phyloP scores from a whole-genome alignment of 2,329 filamentous ascomycete genomes.

The Clonostachys solani region DNA sequence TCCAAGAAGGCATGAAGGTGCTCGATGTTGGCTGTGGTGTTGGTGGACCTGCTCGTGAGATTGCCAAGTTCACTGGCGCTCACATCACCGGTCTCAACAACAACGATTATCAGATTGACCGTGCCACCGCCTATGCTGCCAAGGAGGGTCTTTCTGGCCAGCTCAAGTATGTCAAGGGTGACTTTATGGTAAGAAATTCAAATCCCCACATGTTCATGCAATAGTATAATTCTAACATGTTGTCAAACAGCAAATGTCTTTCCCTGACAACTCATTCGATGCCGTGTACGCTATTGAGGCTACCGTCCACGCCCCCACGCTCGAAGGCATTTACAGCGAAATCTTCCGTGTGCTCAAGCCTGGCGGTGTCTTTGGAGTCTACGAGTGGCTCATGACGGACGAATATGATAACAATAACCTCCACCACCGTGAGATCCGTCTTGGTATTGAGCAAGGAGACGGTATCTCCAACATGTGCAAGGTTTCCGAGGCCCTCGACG shows the following conservation, averaged over 20 bases:
- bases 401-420: conserved; percentile 86
- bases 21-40: conserved; percentile 97
- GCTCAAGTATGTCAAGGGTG: conserved; percentile 85
- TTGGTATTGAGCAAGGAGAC: conserved; percentile 92
- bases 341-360: conserved; percentile 96
- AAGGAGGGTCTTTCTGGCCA: conserved; percentile 79
- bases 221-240: conserved; percentile 6
- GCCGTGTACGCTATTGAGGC: conserved; percentile 97
- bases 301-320: conserved; percentile 86
- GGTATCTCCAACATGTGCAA: conserved; percentile 98
- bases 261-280: conserved; percentile 88
- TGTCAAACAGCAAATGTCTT: conserved; percentile 74
- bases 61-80: conserved; percentile 89
- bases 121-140: conserved; percentile 78
- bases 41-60: conserved; percentile 90
- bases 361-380: conserved; percentile 91
- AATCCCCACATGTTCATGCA: background rate
- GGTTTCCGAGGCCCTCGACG: conserved; percentile 72
- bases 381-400: conserved; percentile 99
- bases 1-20: conserved; percentile 83
- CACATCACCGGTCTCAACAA: conserved; percentile 95
- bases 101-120: conserved; percentile 98
- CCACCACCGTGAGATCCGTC: conserved; percentile 81
- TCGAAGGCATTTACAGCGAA: conserved; percentile 89
- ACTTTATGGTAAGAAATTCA: conserved; percentile 70